A percentile compares a stretch with the other conserved stretches of the same genome.
Evolutionary conservation across 1,284 basidiomycete species (phyloP).

Genomic region (Peniophora sp.): DNA sequence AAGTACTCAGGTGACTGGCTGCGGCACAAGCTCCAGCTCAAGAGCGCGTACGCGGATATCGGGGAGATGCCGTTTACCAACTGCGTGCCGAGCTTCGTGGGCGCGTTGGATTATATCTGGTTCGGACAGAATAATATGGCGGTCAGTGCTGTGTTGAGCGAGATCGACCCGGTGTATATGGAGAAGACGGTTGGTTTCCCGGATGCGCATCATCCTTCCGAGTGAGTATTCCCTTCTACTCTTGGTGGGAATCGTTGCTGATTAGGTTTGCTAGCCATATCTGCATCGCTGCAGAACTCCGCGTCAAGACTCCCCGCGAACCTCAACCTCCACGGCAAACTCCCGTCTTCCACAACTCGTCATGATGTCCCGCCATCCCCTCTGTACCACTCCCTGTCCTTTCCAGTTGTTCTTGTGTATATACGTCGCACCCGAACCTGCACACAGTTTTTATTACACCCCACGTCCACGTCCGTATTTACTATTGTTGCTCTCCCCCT

Average conservation of each 20-base stretch:
- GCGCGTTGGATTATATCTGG: slow-evolving; percentile 92
- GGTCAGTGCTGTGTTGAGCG: slow-evolving; percentile 84
- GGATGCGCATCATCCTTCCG: slow-evolving; percentile 92
- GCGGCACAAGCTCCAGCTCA: slow-evolving; percentile 72
- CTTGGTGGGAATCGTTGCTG: slow-evolving; percentile 10
- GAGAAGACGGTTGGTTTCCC: slow-evolving; percentile 95
- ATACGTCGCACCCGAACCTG: slow-evolving; percentile 6
- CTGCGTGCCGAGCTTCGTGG: slow-evolving; percentile 80
- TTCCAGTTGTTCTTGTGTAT: slow-evolving; percentile 12
- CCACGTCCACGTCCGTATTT: slow-evolving; percentile 11
- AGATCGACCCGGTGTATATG: slow-evolving; percentile 82
- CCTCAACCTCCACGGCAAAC: slow-evolving; percentile 26
- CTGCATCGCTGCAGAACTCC: slow-evolving; percentile 62
- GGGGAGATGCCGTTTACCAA: slow-evolving; percentile 84
- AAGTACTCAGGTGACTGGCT: slow-evolving; percentile 89
- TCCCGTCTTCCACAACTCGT: slow-evolving; percentile 27
- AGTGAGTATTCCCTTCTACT: slow-evolving; percentile 53
- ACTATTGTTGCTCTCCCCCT: slow-evolving; percentile 4
- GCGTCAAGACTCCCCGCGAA: slow-evolving; percentile 61
- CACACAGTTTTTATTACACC: neutral
- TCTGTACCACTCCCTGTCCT: slow-evolving; percentile 13
- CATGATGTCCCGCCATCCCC: slow-evolving; percentile 16
- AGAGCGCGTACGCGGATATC: slow-evolving; percentile 71
- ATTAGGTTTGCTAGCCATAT: slow-evolving; percentile 43
- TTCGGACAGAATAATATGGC: slow-evolving; percentile 74